A percentile compares a stretch with the other conserved stretches of the same genome.
phyloP scores from a whole-genome alignment of 331 rosid species.

The Dryas integrifolia region DNA sequence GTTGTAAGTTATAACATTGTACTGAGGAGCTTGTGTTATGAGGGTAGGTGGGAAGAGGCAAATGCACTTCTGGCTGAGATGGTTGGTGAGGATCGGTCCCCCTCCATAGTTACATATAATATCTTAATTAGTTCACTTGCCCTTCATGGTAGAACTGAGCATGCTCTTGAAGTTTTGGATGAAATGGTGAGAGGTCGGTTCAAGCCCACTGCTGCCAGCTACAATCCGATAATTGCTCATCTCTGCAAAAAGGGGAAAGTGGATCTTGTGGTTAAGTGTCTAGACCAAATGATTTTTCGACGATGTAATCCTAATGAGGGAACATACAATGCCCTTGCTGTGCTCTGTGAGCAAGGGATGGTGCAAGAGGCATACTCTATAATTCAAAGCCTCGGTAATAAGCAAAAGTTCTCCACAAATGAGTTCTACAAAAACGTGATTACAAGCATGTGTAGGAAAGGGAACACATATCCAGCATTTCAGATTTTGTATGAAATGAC shows the following conservation, averaged over 20 bases:
- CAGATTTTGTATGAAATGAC: conserved; percentile 80
- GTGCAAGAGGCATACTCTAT: conserved; percentile 68
- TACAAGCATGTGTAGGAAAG: conserved; percentile 71
- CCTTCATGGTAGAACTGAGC: conserved; percentile 61
- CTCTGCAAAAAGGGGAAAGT: conserved; percentile 76
- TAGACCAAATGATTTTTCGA: conserved; percentile 62
- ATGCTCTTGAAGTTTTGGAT: conserved; percentile 74
- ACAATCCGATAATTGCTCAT: conserved; percentile 67
- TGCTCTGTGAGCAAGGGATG: conserved; percentile 67
- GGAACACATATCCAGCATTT: conserved; percentile 82
- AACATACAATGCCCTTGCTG: conserved; percentile 73
- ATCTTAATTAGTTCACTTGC: conserved; percentile 76
- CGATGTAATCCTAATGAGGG: conserved; percentile 68
- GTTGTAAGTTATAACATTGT: conserved; percentile 88
- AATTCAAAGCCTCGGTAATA: conserved; percentile 59
- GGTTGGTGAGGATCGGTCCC: conserved; percentile 56
- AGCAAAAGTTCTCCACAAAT: conserved; percentile 42
- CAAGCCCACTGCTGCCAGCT: conserved; percentile 73
- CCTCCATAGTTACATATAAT: conserved; percentile 72
- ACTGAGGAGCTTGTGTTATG: conserved; percentile 61
- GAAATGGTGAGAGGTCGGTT: conserved; percentile 63
- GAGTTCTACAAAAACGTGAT: conserved; percentile 62
- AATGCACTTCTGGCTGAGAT: conserved; percentile 70
- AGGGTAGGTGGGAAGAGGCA: conserved; percentile 85
- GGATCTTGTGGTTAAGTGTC: conserved; percentile 58